Evolutionary conservation across 2,329 filamentous ascomycete genomes (phyloP).

Genomic region (Pestalotiopsis sp.): DNA sequence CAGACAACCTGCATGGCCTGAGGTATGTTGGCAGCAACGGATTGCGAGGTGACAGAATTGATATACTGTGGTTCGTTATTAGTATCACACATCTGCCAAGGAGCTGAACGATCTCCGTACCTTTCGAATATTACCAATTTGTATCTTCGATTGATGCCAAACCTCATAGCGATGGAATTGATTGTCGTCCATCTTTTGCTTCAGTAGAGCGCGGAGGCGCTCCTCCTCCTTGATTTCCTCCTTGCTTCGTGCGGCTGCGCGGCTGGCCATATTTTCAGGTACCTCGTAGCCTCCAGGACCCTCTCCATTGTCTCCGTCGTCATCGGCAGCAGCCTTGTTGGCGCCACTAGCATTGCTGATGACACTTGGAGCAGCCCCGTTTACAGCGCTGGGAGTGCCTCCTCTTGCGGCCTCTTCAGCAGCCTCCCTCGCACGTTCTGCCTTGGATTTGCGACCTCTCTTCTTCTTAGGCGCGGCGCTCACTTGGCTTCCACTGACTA

Average conservation of each 20-base stretch:
- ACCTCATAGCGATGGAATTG: slow-evolving; percentile 73
- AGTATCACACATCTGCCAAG: slow-evolving; percentile 4
- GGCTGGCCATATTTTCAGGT: slow-evolving; percentile 47
- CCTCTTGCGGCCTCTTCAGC: slow-evolving; percentile 42
- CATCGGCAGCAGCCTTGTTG: slow-evolving; percentile 50
- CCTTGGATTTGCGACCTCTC: slow-evolving; percentile 64
- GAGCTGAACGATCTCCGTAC: slow-evolving; percentile 43
- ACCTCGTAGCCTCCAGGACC: slow-evolving; percentile 61
- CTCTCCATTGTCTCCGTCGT: slow-evolving; percentile 54
- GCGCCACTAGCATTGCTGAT: slow-evolving; percentile 44
- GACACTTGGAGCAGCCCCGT: slow-evolving; percentile 48
- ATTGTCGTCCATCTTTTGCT: slow-evolving; percentile 65
- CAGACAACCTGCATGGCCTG: slow-evolving; percentile 76
- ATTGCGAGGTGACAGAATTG: slow-evolving; percentile 81
- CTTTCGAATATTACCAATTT: slow-evolving; percentile 69
- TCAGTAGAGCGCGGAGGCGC: slow-evolving; percentile 61
- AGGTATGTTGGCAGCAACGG: slow-evolving; percentile 73
- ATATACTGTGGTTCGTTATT: slow-evolving; percentile 57
- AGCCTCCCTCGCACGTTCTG: slow-evolving; percentile 53
- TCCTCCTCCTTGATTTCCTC: slow-evolving; percentile 70
- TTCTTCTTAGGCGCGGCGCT: slow-evolving; percentile 60
- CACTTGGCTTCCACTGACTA: slow-evolving; percentile 64
- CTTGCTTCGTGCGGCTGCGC: slow-evolving; percentile 55
- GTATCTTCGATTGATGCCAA: slow-evolving; percentile 71
- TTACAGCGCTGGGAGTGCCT: slow-evolving; percentile 43